phyloP scores from a whole-genome alignment of 768 basidiomycete genomes.

The Mycena polygramma region DNA sequence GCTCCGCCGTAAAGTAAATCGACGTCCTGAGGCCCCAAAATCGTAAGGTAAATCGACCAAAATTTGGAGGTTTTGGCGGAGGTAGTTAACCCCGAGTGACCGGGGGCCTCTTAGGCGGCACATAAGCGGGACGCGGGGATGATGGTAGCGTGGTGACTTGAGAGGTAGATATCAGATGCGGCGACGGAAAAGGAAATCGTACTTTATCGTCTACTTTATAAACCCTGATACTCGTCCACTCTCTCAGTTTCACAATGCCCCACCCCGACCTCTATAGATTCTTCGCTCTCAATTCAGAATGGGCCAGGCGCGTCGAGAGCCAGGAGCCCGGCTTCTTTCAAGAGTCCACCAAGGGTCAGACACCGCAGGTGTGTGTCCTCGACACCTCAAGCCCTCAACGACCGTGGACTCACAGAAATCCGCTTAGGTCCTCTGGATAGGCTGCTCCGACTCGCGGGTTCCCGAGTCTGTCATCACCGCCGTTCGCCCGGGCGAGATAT shows the following conservation, averaged over 20 bases:
- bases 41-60: too few species aligned
- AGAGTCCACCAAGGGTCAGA: slow-evolving; percentile 72
- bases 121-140: background rate
- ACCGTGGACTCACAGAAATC: background rate
- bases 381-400: too few species aligned
- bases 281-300: slow-evolving; percentile 69
- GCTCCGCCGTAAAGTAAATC: too few species aligned
- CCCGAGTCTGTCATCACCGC: slow-evolving; percentile 82
- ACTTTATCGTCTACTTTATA: background rate
- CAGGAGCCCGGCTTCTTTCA: slow-evolving; percentile 76
- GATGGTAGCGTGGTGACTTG: background rate
- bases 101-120: too few species aligned
- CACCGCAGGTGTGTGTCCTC: slow-evolving; percentile 64
- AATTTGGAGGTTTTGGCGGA: too few species aligned
- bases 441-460: slow-evolving; percentile 88
- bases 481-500: slow-evolving; percentile 82
- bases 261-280: slow-evolving; percentile 46
- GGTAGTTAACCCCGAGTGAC: too few species aligned
- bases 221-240: background rate
- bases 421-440: slow-evolving; percentile 81
- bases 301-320: slow-evolving; percentile 72
- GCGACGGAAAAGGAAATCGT: background rate
- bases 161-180: background rate
- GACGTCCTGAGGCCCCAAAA: too few species aligned
- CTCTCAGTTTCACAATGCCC: slow-evolving; percentile 6